Percentiles rank a stretch among this genome's conserved stretches.
phyloP scores from a whole-genome alignment of 805 yeast genomes.

The Ogataea siamensis region DNA sequence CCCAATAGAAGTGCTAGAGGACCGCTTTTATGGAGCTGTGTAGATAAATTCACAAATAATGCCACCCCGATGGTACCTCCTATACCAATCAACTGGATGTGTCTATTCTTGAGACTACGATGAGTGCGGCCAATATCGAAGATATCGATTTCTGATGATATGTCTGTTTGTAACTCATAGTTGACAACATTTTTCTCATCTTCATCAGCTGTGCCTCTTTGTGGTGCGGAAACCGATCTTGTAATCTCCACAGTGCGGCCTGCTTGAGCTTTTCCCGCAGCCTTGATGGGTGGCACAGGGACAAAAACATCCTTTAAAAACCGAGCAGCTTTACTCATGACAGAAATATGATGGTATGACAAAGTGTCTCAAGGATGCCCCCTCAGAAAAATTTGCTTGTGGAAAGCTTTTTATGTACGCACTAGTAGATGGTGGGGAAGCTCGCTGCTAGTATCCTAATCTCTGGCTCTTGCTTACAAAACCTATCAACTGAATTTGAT shows the following conservation, averaged over 20 bases:
- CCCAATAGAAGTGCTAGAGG: constrained; percentile 42
- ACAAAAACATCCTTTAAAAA: constrained; percentile 25
- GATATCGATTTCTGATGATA: constrained; percentile 12
- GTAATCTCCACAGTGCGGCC: constrained; percentile 7
- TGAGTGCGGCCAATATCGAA: constrained; percentile 23
- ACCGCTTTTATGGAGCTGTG: constrained; percentile 39
- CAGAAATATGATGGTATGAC: background rate
- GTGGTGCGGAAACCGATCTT: background rate
- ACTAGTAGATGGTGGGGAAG: too few species aligned
- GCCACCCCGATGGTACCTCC: constrained; percentile 53
- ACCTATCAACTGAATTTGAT: background rate
- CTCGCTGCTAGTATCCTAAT: too few species aligned
- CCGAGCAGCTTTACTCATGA: constrained; percentile 10
- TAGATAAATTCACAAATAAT: constrained; percentile 43
- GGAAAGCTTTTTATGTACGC: background rate
- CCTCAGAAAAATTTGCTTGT: background rate
- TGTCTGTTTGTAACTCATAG: constrained; percentile 8
- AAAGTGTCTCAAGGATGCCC: constrained; percentile 1
- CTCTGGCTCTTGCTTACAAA: too few species aligned
- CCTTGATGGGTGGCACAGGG: constrained; percentile 27
- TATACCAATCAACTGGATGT: constrained; percentile 47
- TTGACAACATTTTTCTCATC: constrained; percentile 5
- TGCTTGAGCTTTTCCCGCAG: constrained; percentile 16
- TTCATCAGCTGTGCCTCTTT: background rate
- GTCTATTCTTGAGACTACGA: constrained; percentile 39